Evolutionary conservation across 768 basidiomycete genomes (phyloP).

Genomic region (Mycena maculata): DNA sequence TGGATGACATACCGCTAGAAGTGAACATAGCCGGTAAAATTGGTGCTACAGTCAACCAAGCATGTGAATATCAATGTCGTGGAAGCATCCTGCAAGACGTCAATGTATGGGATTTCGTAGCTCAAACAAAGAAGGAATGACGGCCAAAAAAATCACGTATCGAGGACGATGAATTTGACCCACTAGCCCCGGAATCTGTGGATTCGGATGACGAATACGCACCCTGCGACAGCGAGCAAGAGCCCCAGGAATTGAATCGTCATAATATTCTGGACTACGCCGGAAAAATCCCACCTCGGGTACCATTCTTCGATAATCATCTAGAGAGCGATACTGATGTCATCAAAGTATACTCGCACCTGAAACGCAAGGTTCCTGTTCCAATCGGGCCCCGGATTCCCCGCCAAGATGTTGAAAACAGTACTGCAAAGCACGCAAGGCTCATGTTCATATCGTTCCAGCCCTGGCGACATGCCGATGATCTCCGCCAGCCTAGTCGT

Average conservation of each 20-base stretch:
- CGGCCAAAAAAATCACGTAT: no score
- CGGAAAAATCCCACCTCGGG: neutral
- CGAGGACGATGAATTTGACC: no score
- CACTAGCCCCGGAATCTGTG: no score
- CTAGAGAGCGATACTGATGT: neutral
- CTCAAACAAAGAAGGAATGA: slow-evolving; percentile 37
- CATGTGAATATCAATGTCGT: slow-evolving; percentile 41
- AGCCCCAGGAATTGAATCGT: neutral
- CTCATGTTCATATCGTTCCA: neutral
- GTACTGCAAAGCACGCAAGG: neutral
- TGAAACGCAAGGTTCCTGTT: neutral
- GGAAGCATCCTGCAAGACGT: slow-evolving; percentile 28
- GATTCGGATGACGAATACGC: no score
- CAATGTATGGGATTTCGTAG: slow-evolving; percentile 45
- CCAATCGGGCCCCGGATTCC: neutral
- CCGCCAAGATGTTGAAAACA: neutral
- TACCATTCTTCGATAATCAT: neutral
- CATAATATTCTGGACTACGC: neutral
- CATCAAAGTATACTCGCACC: neutral
- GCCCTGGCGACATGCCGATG: neutral
- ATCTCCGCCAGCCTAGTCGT: neutral
- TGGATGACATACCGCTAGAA: no score
- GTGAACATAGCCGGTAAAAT: slow-evolving; percentile 7
- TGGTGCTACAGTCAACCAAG: slow-evolving; percentile 27
- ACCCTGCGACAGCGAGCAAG: no score